These are phyloP conservation scores for Parathielavia appendiculata DNA, from an alignment of 495 filamentous ascomycete genomes.

Conservation along the genomic window DNA sequence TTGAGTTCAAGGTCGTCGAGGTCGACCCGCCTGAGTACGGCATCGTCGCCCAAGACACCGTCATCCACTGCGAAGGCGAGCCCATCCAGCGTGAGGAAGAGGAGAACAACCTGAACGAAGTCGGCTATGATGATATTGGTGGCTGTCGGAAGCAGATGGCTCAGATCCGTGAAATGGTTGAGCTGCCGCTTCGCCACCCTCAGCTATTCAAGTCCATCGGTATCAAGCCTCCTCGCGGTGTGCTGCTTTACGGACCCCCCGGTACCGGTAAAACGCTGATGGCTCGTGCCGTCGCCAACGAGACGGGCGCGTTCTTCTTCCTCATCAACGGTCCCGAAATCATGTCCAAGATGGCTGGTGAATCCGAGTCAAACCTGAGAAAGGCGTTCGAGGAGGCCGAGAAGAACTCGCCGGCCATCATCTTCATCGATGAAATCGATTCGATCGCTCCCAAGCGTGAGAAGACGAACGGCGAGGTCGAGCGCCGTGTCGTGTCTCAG, in stretches of 20 bases:
- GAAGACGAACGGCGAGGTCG: constrained; percentile 98
- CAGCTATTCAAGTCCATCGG: constrained; percentile 99
- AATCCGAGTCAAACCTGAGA: constrained; percentile 94
- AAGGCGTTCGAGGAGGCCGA: constrained; percentile 99
- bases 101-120: constrained; percentile 97
- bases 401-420: constrained; percentile 98
- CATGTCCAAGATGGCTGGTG: constrained; percentile 99
- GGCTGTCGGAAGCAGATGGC: constrained; percentile 99
- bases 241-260: constrained; percentile 93
- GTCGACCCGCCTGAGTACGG: constrained; percentile 97
- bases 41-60: constrained; percentile 96
- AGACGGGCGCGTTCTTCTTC: constrained; percentile 99
- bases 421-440: constrained; percentile 99
- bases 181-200: constrained; percentile 91
- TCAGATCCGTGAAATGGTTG: constrained; percentile 96
- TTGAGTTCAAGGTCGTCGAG: constrained; percentile 99
- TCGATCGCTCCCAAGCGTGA: constrained; percentile 99
- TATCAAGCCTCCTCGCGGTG: constrained; percentile 98
- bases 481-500: constrained; percentile 97
- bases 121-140: constrained; percentile 98
- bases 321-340: constrained; percentile 98
- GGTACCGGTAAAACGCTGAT: constrained; percentile 99
- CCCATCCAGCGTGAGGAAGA: constrained; percentile 98
- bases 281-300: constrained; percentile 97
- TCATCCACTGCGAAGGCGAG: constrained; percentile 98